phyloP scores from a whole-genome alignment of 2,329 filamentous ascomycete genomes.

The Colletotrichum navitas region DNA sequence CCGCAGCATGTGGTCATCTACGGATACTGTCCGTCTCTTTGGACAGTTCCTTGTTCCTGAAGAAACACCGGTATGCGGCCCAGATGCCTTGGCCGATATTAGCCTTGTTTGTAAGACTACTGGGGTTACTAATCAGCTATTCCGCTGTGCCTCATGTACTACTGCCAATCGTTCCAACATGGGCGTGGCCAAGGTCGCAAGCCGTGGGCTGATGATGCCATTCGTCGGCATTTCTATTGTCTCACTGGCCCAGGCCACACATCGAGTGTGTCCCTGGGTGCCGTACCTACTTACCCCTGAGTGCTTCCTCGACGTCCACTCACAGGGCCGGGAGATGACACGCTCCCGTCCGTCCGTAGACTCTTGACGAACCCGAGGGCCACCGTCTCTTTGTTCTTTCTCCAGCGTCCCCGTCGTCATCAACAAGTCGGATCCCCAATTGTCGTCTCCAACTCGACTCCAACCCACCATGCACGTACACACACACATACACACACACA shows the following conservation, averaged over 20 bases:
- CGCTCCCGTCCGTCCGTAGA: not conserved
- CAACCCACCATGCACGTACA: not conserved
- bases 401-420: not conserved
- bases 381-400: not conserved
- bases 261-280: not conserved
- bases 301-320: not conserved
- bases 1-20: not conserved
- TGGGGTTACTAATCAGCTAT: not conserved
- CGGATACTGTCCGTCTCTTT: not conserved
- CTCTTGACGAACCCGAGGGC: not conserved
- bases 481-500: no score
- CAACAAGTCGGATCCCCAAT: not conserved
- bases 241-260: not conserved
- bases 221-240: not conserved
- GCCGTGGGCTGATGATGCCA: not conserved
- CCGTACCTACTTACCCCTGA: not conserved
- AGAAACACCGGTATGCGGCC: not conserved
- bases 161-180: not conserved
- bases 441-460: not conserved
- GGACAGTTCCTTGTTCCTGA: not conserved
- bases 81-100: not conserved
- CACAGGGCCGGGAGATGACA: conserved; percentile 8
- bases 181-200: no score
- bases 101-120: not conserved
- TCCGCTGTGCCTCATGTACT: not conserved